Evolutionary conservation across 345 rosid genomes (phyloP).

Genomic region (Schrenkiella parvula): DNA sequence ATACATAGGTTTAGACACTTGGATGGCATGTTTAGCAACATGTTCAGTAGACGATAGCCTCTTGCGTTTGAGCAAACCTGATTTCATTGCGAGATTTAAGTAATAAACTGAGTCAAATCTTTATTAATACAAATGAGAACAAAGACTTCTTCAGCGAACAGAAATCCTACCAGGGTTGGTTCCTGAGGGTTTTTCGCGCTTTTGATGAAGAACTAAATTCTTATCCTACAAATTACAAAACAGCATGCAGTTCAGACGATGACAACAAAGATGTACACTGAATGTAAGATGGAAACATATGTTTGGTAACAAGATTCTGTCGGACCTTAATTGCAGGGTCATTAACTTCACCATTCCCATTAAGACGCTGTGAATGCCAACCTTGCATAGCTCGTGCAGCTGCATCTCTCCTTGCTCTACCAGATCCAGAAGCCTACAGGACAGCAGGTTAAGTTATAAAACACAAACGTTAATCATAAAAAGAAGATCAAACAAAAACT

Average conservation of each 20-base stretch:
- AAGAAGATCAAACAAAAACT: neutral
- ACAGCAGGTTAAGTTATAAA: slow-evolving; percentile 6
- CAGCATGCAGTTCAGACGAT: slow-evolving; percentile 18
- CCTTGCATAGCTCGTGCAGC: slow-evolving; percentile 97
- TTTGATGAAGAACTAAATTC: slow-evolving; percentile 51
- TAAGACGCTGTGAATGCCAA: slow-evolving; percentile 83
- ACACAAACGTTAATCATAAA: neutral
- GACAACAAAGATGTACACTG: neutral
- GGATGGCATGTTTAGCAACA: slow-evolving; percentile 41
- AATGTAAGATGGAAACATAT: slow-evolving; percentile 10
- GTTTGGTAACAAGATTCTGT: slow-evolving; percentile 10
- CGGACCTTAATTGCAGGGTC: slow-evolving; percentile 58
- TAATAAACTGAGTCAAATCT: slow-evolving; percentile 9
- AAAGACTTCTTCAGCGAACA: neutral
- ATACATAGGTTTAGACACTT: slow-evolving; percentile 61
- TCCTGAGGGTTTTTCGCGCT: slow-evolving; percentile 76
- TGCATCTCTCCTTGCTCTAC: slow-evolving; percentile 81
- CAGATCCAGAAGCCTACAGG: slow-evolving; percentile 54
- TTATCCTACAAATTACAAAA: slow-evolving; percentile 48
- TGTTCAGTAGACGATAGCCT: slow-evolving; percentile 44
- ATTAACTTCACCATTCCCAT: slow-evolving; percentile 67
- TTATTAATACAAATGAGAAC: neutral
- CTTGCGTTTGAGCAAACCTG: slow-evolving; percentile 82
- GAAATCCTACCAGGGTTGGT: slow-evolving; percentile 46
- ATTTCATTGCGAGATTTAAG: slow-evolving; percentile 15